Conservation (phyloP, 2,329 filamentous ascomycete genomes). For the Lojkania enalia region DNA sequence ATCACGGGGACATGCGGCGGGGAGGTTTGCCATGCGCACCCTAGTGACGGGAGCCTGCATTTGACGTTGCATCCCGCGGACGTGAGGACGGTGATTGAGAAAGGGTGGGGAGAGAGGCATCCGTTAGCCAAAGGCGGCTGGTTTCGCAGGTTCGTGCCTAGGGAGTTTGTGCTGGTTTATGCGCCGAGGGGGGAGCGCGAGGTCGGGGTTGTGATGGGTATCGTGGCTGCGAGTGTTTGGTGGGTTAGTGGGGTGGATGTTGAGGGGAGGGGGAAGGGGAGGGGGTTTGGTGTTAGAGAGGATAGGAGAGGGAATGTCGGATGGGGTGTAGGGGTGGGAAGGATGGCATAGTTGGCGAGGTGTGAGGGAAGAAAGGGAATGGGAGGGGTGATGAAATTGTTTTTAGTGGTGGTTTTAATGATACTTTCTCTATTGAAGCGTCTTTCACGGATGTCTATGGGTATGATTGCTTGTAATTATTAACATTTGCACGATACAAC, state of each 20-base stretch:
- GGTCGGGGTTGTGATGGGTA: constrained; percentile 65
- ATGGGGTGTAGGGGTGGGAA: too few relatives aligned
- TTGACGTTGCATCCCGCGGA: constrained; percentile 80
- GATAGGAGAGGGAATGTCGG: constrained; percentile 24
- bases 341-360: too few relatives aligned
- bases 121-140: constrained; percentile 68
- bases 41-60: constrained; percentile 75
- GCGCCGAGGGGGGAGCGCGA: constrained; percentile 72
- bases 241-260: constrained; percentile 56
- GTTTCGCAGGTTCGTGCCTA: constrained; percentile 69
- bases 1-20: constrained; percentile 73
- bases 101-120: constrained; percentile 76
- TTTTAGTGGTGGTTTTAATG: too few relatives aligned
- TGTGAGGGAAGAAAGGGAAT: too few relatives aligned
- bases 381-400: too few relatives aligned
- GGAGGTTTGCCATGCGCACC: constrained; percentile 82
- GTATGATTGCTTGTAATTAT: too few relatives aligned
- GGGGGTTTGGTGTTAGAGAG: constrained; percentile 24
- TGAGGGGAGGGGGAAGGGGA: constrained; percentile 18
- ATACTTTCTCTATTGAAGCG: too few relatives aligned
- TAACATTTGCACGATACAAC: too few relatives aligned
- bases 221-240: constrained; percentile 76
- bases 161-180: constrained; percentile 80
- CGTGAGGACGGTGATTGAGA: constrained; percentile 69
- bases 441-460: too few relatives aligned